Conservation (phyloP, 2,329 filamentous ascomycete species). For the Dryadomyces quercus-mongolicae region DNA sequence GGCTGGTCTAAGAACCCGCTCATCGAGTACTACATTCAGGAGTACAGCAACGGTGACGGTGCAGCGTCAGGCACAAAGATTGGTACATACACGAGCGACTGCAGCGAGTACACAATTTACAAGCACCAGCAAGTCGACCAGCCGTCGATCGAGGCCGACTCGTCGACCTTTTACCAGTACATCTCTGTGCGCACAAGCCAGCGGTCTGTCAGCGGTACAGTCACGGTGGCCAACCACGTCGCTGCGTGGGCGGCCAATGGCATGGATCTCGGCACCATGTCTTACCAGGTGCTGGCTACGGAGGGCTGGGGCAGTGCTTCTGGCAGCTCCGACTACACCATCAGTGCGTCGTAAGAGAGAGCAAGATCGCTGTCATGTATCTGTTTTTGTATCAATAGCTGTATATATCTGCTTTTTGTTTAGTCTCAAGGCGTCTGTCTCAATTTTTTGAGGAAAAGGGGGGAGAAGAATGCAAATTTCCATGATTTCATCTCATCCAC, state of each 20-base stretch:
- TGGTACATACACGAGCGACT: conserved; percentile 20
- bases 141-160: conserved; percentile 31
- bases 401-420: neutral
- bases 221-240: conserved; percentile 34
- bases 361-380: neutral
- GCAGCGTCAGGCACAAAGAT: conserved; percentile 11
- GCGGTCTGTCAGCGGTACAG: conserved; percentile 33
- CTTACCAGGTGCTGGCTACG: conserved; percentile 37
- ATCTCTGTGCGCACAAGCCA: conserved; percentile 37
- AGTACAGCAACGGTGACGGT: conserved; percentile 12
- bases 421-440: too few species aligned
- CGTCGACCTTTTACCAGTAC: conserved; percentile 35
- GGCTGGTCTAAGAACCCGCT: conserved; percentile 12
- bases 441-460: too few species aligned
- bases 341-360: conserved; percentile 4
- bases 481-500: neutral
- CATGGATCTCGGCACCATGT: conserved; percentile 27
- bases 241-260: conserved; percentile 32
- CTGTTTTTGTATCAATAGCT: neutral
- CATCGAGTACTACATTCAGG: conserved; percentile 13
- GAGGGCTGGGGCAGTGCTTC: conserved; percentile 28
- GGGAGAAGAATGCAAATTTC: neutral
- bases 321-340: conserved; percentile 18
- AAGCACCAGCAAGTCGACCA: conserved; percentile 22
- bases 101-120: conserved; percentile 24